These are phyloP conservation scores for Cenchrus fungigraminus DNA, from an alignment of 176 grass and related monocot genomes.

Conservation along the genomic window DNA sequence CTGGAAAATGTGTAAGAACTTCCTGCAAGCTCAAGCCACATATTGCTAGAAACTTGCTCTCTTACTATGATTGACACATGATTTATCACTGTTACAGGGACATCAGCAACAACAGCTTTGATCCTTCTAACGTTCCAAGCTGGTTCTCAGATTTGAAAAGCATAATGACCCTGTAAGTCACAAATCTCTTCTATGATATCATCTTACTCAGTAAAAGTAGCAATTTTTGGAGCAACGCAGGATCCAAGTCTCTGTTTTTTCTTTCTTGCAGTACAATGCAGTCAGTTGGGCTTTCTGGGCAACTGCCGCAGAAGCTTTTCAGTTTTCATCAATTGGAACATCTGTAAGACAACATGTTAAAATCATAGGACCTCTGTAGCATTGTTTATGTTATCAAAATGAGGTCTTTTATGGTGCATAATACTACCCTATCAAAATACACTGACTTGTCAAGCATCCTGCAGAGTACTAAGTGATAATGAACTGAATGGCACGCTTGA, in stretches of 20 bases:
- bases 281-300: constrained; percentile 57
- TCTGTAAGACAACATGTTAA: constrained; percentile 60
- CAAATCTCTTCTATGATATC: not conserved
- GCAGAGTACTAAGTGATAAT: constrained; percentile 77
- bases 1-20: constrained; percentile 83
- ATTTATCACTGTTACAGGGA: constrained; percentile 55
- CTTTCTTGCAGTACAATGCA: constrained; percentile 58
- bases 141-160: constrained; percentile 50
- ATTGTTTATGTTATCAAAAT: constrained; percentile 1
- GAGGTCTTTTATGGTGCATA: too few relatives aligned
- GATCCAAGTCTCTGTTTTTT: not conserved
- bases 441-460: constrained; percentile 38
- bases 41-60: constrained; percentile 28
- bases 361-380: not conserved
- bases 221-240: constrained; percentile 1
- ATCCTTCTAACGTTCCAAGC: constrained; percentile 57
- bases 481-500: constrained; percentile 68
- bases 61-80: constrained; percentile 22
- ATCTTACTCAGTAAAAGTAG: not conserved
- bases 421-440: not conserved
- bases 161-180: constrained; percentile 67
- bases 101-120: constrained; percentile 82
- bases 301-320: constrained; percentile 67
- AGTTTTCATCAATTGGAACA: constrained; percentile 44
- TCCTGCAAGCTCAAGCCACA: not conserved